These are phyloP conservation scores for Saussurea involucrata DNA, from an alignment of 129 eudicot genomes.

Conservation along the genomic window DNA sequence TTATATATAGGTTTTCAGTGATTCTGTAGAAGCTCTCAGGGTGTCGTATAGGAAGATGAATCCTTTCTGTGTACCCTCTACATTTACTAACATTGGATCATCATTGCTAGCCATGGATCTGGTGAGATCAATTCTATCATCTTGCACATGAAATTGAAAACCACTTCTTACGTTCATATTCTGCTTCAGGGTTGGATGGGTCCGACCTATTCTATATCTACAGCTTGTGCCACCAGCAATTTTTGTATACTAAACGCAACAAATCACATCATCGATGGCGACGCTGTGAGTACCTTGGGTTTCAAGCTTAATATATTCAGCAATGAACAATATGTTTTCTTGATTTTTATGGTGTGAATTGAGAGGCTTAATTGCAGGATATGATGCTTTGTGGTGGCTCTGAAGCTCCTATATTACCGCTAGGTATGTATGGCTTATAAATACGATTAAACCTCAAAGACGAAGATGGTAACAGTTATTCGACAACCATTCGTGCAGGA, in stretches of 20 bases:
- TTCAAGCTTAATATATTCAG: background rate
- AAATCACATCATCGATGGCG: slow-evolving; percentile 86
- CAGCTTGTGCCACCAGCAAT: slow-evolving; percentile 96
- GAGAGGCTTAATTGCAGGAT: slow-evolving; percentile 42
- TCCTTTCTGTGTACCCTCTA: slow-evolving; percentile 82
- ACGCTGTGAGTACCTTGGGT: slow-evolving; percentile 55
- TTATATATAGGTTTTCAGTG: slow-evolving; percentile 68
- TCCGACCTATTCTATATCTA: slow-evolving; percentile 88
- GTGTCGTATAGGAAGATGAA: slow-evolving; percentile 79
- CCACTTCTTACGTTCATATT: background rate
- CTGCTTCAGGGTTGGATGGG: slow-evolving; percentile 89
- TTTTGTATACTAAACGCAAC: slow-evolving; percentile 82
- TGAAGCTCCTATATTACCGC: slow-evolving; percentile 70
- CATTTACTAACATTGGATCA: slow-evolving; percentile 86
- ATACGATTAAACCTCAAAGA: background rate
- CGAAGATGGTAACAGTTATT: background rate
- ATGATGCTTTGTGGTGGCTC: slow-evolving; percentile 98
- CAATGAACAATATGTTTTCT: background rate
- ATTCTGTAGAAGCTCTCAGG: slow-evolving; percentile 64
- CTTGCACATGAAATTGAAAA: background rate
- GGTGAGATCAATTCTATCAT: slow-evolving; percentile 2
- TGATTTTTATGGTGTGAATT: background rate
- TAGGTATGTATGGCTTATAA: slow-evolving; percentile 58
- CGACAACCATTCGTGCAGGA: slow-evolving; percentile 43
- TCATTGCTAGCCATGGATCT: slow-evolving; percentile 94